A percentile compares a stretch with the other conserved stretches of the same genome.
phyloP scores from a whole-genome alignment of 2,329 filamentous ascomycete genomes.

The Aspergillus udagawae region DNA sequence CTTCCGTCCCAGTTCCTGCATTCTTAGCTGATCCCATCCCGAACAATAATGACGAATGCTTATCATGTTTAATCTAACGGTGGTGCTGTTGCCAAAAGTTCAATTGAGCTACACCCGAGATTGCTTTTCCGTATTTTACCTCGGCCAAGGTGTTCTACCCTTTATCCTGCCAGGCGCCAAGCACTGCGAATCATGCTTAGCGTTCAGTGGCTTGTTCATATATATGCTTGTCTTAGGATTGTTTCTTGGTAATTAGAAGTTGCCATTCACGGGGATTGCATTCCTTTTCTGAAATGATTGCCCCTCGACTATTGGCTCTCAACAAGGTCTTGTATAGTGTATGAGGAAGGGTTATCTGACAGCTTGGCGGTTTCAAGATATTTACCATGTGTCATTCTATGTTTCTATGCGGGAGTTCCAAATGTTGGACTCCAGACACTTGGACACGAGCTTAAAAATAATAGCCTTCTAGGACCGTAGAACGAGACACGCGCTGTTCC shows the following conservation, averaged over 20 bases:
- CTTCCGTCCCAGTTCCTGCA: slow-evolving; percentile 26
- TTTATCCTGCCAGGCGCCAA: background rate
- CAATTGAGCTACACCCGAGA: background rate
- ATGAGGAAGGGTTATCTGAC: background rate
- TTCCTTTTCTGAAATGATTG: background rate
- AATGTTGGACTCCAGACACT: background rate
- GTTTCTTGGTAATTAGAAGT: background rate
- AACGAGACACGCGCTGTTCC: too few relatives aligned
- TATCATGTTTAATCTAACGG: background rate
- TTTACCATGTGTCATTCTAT: background rate
- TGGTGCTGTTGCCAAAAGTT: background rate
- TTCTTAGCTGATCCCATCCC: slow-evolving; percentile 1
- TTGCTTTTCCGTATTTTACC: background rate
- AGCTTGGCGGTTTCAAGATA: background rate
- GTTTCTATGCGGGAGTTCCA: background rate
- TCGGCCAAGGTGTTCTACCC: background rate
- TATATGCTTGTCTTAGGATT: background rate
- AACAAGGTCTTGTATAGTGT: background rate
- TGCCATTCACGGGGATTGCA: background rate
- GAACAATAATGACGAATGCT: background rate
- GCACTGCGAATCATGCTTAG: background rate
- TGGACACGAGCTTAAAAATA: background rate
- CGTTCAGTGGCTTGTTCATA: background rate
- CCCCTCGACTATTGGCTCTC: too few relatives aligned
- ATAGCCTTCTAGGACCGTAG: background rate